phyloP scores from a whole-genome alignment of 2,329 filamentous ascomycete species.

The Camptophora hylomeconis region DNA sequence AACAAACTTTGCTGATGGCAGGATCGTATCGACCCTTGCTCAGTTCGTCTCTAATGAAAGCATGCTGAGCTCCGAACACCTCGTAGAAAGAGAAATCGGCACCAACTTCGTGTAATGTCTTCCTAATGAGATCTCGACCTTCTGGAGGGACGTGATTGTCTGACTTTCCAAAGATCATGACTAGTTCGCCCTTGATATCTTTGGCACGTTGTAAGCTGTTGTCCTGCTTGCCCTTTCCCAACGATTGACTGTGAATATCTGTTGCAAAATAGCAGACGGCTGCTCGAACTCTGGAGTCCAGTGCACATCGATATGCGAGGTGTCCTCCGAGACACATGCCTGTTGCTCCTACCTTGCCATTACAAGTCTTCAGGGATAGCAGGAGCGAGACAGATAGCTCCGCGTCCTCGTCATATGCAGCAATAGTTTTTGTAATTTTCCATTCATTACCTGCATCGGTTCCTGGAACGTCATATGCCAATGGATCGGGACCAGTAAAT shows the following conservation, averaged over 20 bases:
- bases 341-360: constrained; percentile 62
- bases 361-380: constrained; percentile 62
- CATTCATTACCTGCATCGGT: constrained; percentile 78
- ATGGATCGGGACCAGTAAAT: constrained; percentile 70
- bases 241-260: constrained; percentile 67
- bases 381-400: constrained; percentile 55
- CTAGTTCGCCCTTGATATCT: constrained; percentile 64
- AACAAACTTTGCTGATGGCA: constrained; percentile 73
- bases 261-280: constrained; percentile 85
- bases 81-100: constrained; percentile 73
- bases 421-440: constrained; percentile 70
- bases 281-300: constrained; percentile 65
- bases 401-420: constrained; percentile 75
- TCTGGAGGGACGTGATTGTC: constrained; percentile 80
- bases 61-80: constrained; percentile 86
- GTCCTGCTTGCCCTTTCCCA: constrained; percentile 56
- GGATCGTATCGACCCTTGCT: constrained; percentile 92
- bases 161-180: constrained; percentile 84
- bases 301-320: constrained; percentile 57
- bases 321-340: constrained; percentile 94
- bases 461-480: constrained; percentile 76
- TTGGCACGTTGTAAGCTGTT: constrained; percentile 47
- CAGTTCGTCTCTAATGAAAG: constrained; percentile 84
- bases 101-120: constrained; percentile 64
- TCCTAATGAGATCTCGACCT: constrained; percentile 71